phyloP scores from a whole-genome alignment of 805 yeast species.

The Ogataea angusta region DNA sequence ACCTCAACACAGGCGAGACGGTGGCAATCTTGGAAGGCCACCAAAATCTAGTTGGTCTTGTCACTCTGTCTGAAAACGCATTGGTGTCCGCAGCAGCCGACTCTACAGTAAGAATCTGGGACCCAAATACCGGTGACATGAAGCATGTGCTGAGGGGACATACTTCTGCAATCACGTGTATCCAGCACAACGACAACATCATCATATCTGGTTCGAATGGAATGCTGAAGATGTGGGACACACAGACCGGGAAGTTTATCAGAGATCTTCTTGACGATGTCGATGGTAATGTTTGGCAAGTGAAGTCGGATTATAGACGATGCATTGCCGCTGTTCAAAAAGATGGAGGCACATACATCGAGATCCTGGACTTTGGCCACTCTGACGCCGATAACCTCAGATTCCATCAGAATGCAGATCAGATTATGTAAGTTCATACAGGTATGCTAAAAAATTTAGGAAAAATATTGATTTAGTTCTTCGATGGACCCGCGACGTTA shows the following conservation, averaged over 20 bases:
- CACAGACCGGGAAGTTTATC: slow-evolving; percentile 70
- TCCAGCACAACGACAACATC: slow-evolving; percentile 80
- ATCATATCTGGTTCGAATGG: slow-evolving; percentile 88
- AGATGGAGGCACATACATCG: slow-evolving; percentile 68
- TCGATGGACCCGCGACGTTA: slow-evolving; percentile 74
- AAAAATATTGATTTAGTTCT: slow-evolving; percentile 1
- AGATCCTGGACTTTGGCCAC: slow-evolving; percentile 74
- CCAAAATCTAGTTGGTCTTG: slow-evolving; percentile 81
- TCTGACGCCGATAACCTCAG: slow-evolving; percentile 17
- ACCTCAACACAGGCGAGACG: slow-evolving; percentile 69
- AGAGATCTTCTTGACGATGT: slow-evolving; percentile 71
- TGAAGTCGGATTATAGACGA: slow-evolving; percentile 74
- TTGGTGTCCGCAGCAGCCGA: slow-evolving; percentile 96
- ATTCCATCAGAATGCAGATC: slow-evolving; percentile 14
- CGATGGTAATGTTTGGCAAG: slow-evolving; percentile 92
- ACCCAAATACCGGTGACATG: slow-evolving; percentile 71
- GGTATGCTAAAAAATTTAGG: slow-evolving; percentile 1
- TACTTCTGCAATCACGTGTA: slow-evolving; percentile 85
- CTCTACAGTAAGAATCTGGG: slow-evolving; percentile 88
- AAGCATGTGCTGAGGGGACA: slow-evolving; percentile 74
- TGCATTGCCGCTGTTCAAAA: slow-evolving; percentile 89
- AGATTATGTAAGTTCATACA: slow-evolving; percentile 5
- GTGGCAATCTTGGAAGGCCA: slow-evolving; percentile 79
- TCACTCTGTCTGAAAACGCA: slow-evolving; percentile 70
- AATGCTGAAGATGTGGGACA: slow-evolving; percentile 85